Base-by-base conservation (phyloP, 2,329 filamentous ascomycete species). In the Parastagonospora nodorum region DNA sequence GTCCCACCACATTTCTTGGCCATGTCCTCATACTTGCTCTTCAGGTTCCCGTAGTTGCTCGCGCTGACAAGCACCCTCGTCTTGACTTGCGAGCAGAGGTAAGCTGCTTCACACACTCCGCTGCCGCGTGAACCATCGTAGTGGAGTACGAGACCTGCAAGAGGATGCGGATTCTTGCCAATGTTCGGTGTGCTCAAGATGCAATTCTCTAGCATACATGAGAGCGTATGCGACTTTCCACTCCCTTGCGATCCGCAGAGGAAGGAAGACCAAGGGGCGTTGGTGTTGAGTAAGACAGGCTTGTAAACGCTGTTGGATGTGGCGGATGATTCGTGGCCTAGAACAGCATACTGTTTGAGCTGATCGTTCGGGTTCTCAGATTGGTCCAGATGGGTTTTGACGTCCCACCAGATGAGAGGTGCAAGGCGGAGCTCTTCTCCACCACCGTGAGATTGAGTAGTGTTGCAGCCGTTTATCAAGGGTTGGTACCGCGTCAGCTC, bases 221-320 rank as follows among this genome's bases (percentile, higher is more conserved):
- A 81, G 2, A 85, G 67, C 0, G 83, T 84, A 53, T 86, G 82
- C 15, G 78, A 82, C 59, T 87, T 87, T 0, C 84, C 83, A 33
- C 78, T 80, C 0, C 84, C 84, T 60, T 87, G 83, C 0, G 79
- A 80, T 2, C 84, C 84, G 55, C 84, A 87, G 11, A 87, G 81
- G 61, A 87, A 86, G 0, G 78, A 74, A 1, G 82, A 84, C 57
- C 77, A 83, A 0, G 83, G 83, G 0, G 77, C 72, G 29, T 82
- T 76, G 4, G 78, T 78, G 57, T 85, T 85, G 19, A 80, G 66
- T 14, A 79, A 72, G 4, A 82, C 63, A 0, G 72, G 73, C 31
- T 47, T 43, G 2, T 35, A 3, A 8, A 5, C 4, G 15, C 14
- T 28, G 10, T 35, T 16, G 42, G 24, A 33, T 4, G 8, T n/a